Percentiles rank a stretch among this genome's conserved stretches.
These are phyloP conservation scores for Fusarium sp. DNA, from an alignment of 2,329 filamentous ascomycete genomes.

Conservation along the genomic window DNA sequence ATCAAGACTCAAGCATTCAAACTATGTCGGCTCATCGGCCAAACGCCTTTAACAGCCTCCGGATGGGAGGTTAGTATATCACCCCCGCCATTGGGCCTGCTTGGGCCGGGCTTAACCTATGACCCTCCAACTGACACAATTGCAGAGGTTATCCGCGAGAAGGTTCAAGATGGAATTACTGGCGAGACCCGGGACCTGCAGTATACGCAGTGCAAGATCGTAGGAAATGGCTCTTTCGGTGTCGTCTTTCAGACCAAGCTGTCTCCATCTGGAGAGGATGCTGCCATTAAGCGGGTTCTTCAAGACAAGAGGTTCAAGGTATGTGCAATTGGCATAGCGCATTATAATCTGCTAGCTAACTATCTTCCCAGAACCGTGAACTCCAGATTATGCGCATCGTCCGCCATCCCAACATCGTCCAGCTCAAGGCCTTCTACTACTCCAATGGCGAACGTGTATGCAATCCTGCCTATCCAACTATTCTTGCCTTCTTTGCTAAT, in stretches of 20 bases:
- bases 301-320: slow-evolving; percentile 99
- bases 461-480: slow-evolving; percentile 5
- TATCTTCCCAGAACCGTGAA: slow-evolving; percentile 86
- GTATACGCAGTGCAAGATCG: slow-evolving; percentile 99
- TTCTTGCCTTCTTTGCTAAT: slow-evolving; percentile 23
- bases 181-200: slow-evolving; percentile 97
- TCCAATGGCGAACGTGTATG: slow-evolving; percentile 96
- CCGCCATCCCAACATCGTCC: slow-evolving; percentile 97
- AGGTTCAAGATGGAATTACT: slow-evolving; percentile 97
- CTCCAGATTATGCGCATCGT: slow-evolving; percentile 99
- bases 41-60: slow-evolving; percentile 85
- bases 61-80: slow-evolving; percentile 90
- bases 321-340: slow-evolving; percentile 27
- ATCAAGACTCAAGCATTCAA: slow-evolving; percentile 44
- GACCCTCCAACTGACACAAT: slow-evolving; percentile 29
- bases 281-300: slow-evolving; percentile 97
- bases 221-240: slow-evolving; percentile 98
- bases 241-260: slow-evolving; percentile 99
- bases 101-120: slow-evolving; percentile 2
- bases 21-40: slow-evolving; percentile 90
- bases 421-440: slow-evolving; percentile 99
- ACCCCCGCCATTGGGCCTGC: slow-evolving; percentile 16
- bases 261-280: slow-evolving; percentile 96
- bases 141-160: slow-evolving; percentile 95
- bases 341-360: slow-evolving; percentile 29